A percentile compares a stretch with the other conserved stretches of the same genome.
These are phyloP conservation scores for Myxozyma mucilagina DNA, from an alignment of 805 yeast genomes.

Conservation along the genomic window DNA sequence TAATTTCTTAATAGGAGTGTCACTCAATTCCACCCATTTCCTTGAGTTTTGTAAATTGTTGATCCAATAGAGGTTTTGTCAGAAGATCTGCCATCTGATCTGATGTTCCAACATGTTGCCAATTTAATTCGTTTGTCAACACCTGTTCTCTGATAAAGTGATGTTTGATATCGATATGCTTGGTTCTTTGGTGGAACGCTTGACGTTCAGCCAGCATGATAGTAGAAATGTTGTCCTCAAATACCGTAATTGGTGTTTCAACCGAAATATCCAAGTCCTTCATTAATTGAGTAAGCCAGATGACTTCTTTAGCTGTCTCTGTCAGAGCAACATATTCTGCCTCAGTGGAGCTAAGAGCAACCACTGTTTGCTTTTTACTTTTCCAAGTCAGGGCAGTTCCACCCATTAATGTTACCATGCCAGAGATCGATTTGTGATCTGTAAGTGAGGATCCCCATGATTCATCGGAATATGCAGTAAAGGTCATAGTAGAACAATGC, in stretches of 20 bases:
- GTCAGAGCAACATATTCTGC: constrained; percentile 5
- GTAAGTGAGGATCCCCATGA: no score
- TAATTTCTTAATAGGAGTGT: no score
- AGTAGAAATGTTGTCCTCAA: not conserved
- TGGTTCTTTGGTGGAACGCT: not conserved
- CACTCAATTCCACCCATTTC: no score
- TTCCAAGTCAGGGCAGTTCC: constrained; percentile 6
- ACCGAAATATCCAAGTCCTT: not conserved
- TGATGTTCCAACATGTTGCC: no score
- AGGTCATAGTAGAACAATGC: no score
- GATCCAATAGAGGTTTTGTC: no score
- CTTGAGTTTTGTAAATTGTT: no score
- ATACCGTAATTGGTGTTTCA: not conserved
- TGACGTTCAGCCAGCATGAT: not conserved
- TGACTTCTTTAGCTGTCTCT: not conserved
- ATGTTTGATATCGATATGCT: not conserved
- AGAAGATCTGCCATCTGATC: no score
- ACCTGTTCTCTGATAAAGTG: no score
- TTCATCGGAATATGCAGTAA: no score
- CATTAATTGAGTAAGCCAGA: not conserved
- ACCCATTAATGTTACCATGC: not conserved
- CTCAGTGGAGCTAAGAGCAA: constrained; percentile 1
- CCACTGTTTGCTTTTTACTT: not conserved
- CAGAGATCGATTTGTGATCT: not conserved
- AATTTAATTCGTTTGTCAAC: no score